Conservation (phyloP, 495 filamentous ascomycete genomes). For the Penicillium robsamsonii region DNA sequence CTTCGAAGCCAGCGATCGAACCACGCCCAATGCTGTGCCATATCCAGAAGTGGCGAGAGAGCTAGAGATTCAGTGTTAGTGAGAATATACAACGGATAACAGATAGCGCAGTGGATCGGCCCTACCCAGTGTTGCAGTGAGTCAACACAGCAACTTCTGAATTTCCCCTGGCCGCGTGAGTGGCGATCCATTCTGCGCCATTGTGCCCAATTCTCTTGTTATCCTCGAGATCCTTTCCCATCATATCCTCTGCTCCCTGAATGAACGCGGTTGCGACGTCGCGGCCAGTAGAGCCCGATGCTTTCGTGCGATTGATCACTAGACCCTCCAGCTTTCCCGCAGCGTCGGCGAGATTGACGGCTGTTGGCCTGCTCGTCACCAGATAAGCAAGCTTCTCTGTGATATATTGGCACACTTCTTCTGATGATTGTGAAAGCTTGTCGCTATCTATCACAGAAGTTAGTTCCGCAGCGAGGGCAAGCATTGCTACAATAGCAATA, state of each 20-base stretch:
- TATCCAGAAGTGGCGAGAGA: constrained; percentile 95
- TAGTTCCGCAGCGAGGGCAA: constrained; percentile 70
- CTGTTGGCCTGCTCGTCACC: constrained; percentile 82
- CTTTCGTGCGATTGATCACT: constrained; percentile 38
- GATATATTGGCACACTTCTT: constrained; percentile 66
- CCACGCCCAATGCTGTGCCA: constrained; percentile 90
- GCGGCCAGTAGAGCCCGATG: constrained; percentile 37
- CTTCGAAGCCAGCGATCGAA: constrained; percentile 73
- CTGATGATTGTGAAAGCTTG: constrained; percentile 38
- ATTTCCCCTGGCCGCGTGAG: constrained; percentile 37
- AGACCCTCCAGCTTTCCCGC: constrained; percentile 69
- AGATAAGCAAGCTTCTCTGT: constrained; percentile 75
- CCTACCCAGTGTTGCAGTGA: constrained; percentile 94
- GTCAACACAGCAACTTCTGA: constrained; percentile 72
- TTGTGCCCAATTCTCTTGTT: constrained; percentile 80
- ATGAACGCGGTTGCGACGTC: constrained; percentile 66
- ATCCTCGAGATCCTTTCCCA: constrained; percentile 80
- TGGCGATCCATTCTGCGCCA: constrained; percentile 79
- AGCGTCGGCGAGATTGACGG: constrained; percentile 91
- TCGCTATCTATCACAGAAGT: constrained; percentile 20
- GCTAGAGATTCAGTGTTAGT: constrained; percentile 37
- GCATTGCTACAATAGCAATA: constrained; percentile 93
- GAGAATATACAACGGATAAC: constrained; percentile 6
- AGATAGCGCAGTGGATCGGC: constrained; percentile 8
- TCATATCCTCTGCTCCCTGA: constrained; percentile 75